A percentile compares a stretch with the other conserved stretches of the same genome.
phyloP scores from a whole-genome alignment of 345 rosid species.

The Conringia planisiliqua region DNA sequence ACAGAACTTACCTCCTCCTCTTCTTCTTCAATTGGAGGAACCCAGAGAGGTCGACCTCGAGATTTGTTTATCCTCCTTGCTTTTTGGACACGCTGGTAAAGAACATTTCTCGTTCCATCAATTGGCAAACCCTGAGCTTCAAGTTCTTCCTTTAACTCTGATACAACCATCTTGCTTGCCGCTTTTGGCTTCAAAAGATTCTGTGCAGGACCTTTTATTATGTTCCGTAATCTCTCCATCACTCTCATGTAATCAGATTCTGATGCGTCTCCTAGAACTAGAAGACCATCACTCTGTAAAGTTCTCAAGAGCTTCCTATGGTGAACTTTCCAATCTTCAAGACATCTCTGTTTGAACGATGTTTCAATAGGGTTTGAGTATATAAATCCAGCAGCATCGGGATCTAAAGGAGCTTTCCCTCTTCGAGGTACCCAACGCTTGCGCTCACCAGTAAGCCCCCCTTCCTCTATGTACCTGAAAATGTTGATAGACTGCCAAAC shows the following conservation, averaged over 20 bases:
- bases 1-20: conserved; percentile 72
- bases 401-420: conserved; percentile 92
- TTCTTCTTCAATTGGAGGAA: conserved; percentile 92
- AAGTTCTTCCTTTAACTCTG: conserved; percentile 91
- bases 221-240: conserved; percentile 66
- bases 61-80: conserved; percentile 98
- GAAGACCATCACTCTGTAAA: conserved; percentile 73
- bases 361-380: conserved; percentile 89
- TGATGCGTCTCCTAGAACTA: conserved; percentile 68
- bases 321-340: conserved; percentile 71
- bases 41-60: conserved; percentile 98
- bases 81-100: conserved; percentile 98
- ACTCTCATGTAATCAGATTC: conserved; percentile 82
- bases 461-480: conserved; percentile 78
- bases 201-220: conserved; percentile 75
- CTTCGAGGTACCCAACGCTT: conserved; percentile 98
- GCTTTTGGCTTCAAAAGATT: conserved; percentile 91
- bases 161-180: conserved; percentile 94
- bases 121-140: conserved; percentile 92
- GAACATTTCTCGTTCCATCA: conserved; percentile 97
- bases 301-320: conserved; percentile 68
- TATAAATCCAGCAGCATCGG: conserved; percentile 82
- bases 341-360: conserved; percentile 88
- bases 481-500: conserved; percentile 13
- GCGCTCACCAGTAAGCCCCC: conserved; percentile 97